A percentile compares a stretch with the other conserved stretches of the same genome.
phyloP scores from a whole-genome alignment of 164 flowering plant species.

The Macadamia tetraphylla region DNA sequence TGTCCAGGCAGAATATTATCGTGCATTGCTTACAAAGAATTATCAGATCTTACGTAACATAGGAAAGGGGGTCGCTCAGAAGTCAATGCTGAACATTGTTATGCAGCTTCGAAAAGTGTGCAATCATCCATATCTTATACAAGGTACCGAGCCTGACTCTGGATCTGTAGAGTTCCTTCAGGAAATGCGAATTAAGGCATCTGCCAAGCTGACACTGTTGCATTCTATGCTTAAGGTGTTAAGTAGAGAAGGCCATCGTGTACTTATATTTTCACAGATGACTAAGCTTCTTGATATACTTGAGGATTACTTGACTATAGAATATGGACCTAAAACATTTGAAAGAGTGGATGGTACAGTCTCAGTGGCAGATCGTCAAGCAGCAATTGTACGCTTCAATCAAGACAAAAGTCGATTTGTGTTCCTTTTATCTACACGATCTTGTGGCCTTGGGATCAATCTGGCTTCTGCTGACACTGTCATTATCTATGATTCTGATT shows the following conservation, averaged over 20 bases:
- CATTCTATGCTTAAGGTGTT: constrained; percentile 89
- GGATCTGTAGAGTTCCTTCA: constrained; percentile 90
- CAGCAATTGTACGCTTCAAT: constrained; percentile 88
- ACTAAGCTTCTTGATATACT: constrained; percentile 98
- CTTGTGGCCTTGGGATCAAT: constrained; percentile 98
- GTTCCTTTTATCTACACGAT: constrained; percentile 88
- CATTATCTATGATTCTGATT: constrained; percentile 95
- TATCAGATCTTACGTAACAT: constrained; percentile 87
- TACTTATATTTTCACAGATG: constrained; percentile 97
- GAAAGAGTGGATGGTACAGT: constrained; percentile 99
- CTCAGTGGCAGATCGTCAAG: constrained; percentile 84
- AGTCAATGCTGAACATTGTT: constrained; percentile 95
- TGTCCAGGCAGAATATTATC: constrained; percentile 97
- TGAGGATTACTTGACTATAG: constrained; percentile 82
- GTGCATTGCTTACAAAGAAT: constrained; percentile 98
- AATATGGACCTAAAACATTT: constrained; percentile 86
- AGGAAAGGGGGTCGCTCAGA: constrained; percentile 93
- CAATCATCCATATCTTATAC: constrained; percentile 98
- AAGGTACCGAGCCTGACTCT: constrained; percentile 96
- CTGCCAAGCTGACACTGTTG: constrained; percentile 85
- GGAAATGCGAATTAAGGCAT: constrained; percentile 97
- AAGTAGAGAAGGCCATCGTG: constrained; percentile 81
- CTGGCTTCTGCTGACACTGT: constrained; percentile 99
- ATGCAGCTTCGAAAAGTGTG: constrained; percentile 98
- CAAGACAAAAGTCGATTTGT: constrained; percentile 94